A percentile compares a stretch with the other conserved stretches of the same genome.
These are phyloP conservation scores for Cyclospora cayetanensis DNA, from an alignment of 169 alveolate species.

Conservation along the genomic window DNA sequence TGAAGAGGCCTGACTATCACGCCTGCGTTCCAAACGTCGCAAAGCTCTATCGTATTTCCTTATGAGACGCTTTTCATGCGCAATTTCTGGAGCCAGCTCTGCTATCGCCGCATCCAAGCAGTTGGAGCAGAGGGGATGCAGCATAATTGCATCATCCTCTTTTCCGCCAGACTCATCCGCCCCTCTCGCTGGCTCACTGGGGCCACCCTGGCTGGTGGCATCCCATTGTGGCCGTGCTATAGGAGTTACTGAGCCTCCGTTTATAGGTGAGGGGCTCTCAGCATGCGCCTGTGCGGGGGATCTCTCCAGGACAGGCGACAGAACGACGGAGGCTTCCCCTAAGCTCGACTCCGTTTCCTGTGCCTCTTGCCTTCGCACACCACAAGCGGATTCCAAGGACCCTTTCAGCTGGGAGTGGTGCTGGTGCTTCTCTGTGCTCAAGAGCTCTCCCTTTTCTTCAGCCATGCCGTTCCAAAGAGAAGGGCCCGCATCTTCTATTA, in stretches of 20 bases:
- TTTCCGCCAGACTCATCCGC: too few species aligned
- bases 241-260: too few species aligned
- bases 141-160: not conserved
- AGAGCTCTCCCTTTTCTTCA: not conserved
- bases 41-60: constrained; percentile 47
- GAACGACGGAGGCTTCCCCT: not conserved
- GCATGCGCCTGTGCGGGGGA: not conserved
- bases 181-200: too few species aligned
- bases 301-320: not conserved
- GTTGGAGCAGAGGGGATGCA: constrained; percentile 33
- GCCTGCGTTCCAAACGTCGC: not conserved
- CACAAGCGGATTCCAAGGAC: not conserved
- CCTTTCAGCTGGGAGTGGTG: not conserved
- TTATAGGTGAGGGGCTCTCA: too few species aligned
- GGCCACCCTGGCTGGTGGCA: too few species aligned
- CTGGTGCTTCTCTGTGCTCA: not conserved
- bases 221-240: too few species aligned
- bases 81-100: constrained; percentile 13
- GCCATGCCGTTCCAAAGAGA: not conserved
- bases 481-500: not conserved
- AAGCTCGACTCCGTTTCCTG: not conserved
- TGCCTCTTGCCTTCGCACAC: not conserved
- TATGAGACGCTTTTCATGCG: not conserved
- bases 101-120: constrained; percentile 36
- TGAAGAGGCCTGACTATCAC: not conserved